phyloP scores from a whole-genome alignment of 345 rosid species.

The Cardiospermum halicacabum region DNA sequence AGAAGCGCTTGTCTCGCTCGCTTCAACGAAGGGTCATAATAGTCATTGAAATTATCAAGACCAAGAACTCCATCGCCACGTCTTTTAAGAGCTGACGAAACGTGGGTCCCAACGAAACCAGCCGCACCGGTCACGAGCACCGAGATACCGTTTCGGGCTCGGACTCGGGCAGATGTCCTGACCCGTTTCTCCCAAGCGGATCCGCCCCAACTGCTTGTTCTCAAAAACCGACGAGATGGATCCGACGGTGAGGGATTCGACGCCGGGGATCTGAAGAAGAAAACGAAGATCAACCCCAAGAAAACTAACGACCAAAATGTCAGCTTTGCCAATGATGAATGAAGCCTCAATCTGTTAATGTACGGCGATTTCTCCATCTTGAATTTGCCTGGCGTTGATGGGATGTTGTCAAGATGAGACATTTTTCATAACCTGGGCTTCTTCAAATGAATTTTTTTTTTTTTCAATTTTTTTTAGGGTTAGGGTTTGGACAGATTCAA shows the following conservation, averaged over 20 bases:
- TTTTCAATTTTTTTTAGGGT: slow-evolving; percentile 8
- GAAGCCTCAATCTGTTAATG: slow-evolving; percentile 54
- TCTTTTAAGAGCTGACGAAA: slow-evolving; percentile 67
- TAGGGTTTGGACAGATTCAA: slow-evolving; percentile 18
- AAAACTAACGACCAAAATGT: slow-evolving; percentile 81
- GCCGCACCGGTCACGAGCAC: slow-evolving; percentile 92
- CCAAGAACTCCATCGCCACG: slow-evolving; percentile 92
- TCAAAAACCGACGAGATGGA: slow-evolving; percentile 81
- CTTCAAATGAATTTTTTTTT: background rate
- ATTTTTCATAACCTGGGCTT: slow-evolving; percentile 23
- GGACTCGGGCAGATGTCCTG: slow-evolving; percentile 59
- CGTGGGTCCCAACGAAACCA: slow-evolving; percentile 94
- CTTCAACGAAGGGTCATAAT: slow-evolving; percentile 82
- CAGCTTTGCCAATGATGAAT: slow-evolving; percentile 68
- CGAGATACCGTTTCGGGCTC: slow-evolving; percentile 57
- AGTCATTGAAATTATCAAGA: slow-evolving; percentile 81
- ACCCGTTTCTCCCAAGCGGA: slow-evolving; percentile 71
- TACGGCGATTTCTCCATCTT: slow-evolving; percentile 88
- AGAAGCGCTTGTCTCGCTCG: slow-evolving; percentile 82
- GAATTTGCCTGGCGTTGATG: slow-evolving; percentile 92
- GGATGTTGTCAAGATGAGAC: slow-evolving; percentile 77
- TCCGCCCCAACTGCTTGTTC: slow-evolving; percentile 72
- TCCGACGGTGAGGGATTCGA: slow-evolving; percentile 51
- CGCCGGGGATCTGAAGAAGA: slow-evolving; percentile 82
- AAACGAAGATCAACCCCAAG: slow-evolving; percentile 62